These are phyloP conservation scores for Galeopsis tetrahit DNA, from an alignment of 257 asterid genomes.

Conservation along the genomic window DNA sequence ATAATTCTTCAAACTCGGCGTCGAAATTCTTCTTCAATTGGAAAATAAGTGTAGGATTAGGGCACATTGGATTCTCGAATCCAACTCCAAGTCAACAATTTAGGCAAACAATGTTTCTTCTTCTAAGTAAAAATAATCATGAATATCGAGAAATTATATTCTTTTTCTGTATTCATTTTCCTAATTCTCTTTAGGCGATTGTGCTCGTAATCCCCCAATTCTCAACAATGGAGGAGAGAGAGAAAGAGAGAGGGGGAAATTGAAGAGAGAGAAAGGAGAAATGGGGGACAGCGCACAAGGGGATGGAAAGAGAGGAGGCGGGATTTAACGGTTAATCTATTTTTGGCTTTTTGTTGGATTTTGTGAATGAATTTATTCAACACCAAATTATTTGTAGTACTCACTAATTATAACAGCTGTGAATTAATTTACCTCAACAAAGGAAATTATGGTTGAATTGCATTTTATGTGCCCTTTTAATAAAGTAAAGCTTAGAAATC, in stretches of 20 bases:
- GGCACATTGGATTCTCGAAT: constrained; percentile 43
- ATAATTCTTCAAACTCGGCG: constrained; percentile 31
- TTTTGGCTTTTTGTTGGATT: constrained; percentile 34
- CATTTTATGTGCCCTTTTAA: background rate
- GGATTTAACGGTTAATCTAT: constrained; percentile 50
- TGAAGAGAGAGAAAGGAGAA: constrained; percentile 34
- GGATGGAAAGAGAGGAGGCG: constrained; percentile 41
- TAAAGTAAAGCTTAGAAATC: too few relatives aligned
- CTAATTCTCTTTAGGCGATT: constrained; percentile 4
- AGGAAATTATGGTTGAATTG: constrained; percentile 2
- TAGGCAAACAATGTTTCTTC: constrained; percentile 38
- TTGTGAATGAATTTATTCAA: background rate
- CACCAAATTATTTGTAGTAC: background rate
- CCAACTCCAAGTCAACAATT: constrained; percentile 36
- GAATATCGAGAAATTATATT: constrained; percentile 26
- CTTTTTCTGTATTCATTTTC: constrained; percentile 28
- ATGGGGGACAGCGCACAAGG: constrained; percentile 38
- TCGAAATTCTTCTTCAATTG: constrained; percentile 25
- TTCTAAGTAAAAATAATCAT: constrained; percentile 13
- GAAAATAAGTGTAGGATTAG: constrained; percentile 37
- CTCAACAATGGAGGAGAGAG: constrained; percentile 40
- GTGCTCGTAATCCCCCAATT: constrained; percentile 46
- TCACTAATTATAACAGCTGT: constrained; percentile 7
- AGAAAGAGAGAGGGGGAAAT: background rate
- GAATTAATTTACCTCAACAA: background rate